Base-by-base conservation (phyloP, 768 basidiomycete species). In the Tricholoma hemisulphureum region DNA sequence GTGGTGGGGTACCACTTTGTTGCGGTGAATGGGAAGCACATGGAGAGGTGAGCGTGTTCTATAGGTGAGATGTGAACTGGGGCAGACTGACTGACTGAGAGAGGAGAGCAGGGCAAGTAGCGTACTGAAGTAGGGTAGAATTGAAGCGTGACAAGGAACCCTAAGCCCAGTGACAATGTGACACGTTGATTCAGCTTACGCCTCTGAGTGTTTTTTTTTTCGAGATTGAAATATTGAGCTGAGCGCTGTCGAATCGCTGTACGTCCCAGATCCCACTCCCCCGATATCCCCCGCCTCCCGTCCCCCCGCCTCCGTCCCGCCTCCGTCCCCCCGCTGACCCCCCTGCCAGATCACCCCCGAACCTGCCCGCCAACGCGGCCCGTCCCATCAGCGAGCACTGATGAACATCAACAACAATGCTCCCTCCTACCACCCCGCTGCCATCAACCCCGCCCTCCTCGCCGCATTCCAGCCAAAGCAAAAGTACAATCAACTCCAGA, bases 1-100 rank as follows among this genome's bases (percentile, higher is more conserved):
- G 88, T 95, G 55, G 87, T 98, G 54, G 83, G 85, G 48, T 97
- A 95, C 73, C 95, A 98, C 75, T 84, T 96, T 65, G 77, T 98
- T 51, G 88, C 91, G 31, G 92, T 96, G 59, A 95, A 95, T 65
- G 84, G 85, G 20, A 67, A 69, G 60, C 81, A 68, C 68, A 69
- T 71, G 58, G 61, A 67, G 48, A 55, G 64, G 46, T n/a, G 69
- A 65, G 59, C 61, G 62, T 39, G 60, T 59, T 48, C 63, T 69
- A 14, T 24, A 23, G 23, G 16, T 31, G 18, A 7, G 20, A 11
- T 24, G 2, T 6, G 6, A 18, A 5, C 29, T 3, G 29, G 21
- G 18, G 29, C 32, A 31, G 18, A 16, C 34, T 32, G 29, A 51
- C 16, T 28, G 23, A 23, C 13, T n/a, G n/a, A n/a, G n/a, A n/a